A percentile compares a stretch with the other conserved stretches of the same genome.
phyloP scores from a whole-genome alignment of 2,329 filamentous ascomycete genomes.

The Orbilia ellipsospora region DNA sequence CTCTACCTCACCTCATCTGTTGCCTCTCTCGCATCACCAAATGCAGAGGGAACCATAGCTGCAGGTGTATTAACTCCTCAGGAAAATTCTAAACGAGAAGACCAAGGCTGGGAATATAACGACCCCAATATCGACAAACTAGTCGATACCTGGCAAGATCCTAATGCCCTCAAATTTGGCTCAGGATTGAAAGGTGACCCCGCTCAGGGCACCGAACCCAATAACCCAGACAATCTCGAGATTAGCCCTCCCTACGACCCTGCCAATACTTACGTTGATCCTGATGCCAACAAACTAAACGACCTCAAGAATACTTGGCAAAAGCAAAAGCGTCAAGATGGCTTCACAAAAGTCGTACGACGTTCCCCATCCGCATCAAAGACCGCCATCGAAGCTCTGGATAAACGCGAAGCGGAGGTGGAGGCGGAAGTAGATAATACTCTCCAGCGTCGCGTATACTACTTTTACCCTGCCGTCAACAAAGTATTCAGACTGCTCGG shows the following conservation, averaged over 20 bases:
- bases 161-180: neutral
- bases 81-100: constrained; percentile 11
- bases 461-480: neutral
- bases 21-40: constrained; percentile 1
- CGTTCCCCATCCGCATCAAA: neutral
- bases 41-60: neutral
- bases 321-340: constrained; percentile 1
- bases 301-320: neutral
- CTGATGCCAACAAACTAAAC: neutral
- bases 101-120: neutral
- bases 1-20: constrained; percentile 25
- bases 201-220: neutral
- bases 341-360: constrained; percentile 1
- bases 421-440: neutral
- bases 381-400: neutral
- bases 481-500: constrained; percentile 10
- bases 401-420: constrained; percentile 1
- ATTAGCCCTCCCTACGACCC: neutral
- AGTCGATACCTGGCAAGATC: neutral
- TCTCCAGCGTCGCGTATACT: neutral
- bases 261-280: no score
- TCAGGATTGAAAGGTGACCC: no score
- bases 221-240: neutral
- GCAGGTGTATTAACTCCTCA: constrained; percentile 13
- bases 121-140: neutral